Conservation (phyloP, 371 early-diverging fungal genomes). For the Paramicrosporidium saccamoebae region DNA sequence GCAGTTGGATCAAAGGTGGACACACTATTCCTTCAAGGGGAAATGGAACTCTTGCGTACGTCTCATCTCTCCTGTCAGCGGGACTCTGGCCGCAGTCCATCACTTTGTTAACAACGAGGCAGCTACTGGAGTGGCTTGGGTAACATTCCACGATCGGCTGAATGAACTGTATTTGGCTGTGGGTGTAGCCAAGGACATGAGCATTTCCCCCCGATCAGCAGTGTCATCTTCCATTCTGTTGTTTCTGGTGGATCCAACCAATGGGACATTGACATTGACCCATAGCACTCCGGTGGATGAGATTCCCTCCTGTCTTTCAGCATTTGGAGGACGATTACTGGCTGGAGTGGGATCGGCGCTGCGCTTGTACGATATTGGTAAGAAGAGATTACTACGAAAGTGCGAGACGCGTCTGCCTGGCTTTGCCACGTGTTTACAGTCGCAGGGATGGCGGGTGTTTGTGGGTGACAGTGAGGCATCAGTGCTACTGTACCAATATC, state of each 20-base stretch:
- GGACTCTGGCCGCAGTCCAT: conserved; percentile 21
- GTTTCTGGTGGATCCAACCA: conserved; percentile 41
- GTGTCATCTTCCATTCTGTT: conserved; percentile 28
- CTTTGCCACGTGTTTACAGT: conserved; percentile 25
- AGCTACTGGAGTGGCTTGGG: conserved; percentile 30
- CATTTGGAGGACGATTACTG: conserved; percentile 58
- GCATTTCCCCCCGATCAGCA: conserved; percentile 26
- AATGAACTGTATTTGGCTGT: conserved; percentile 33
- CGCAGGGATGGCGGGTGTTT: conserved; percentile 52
- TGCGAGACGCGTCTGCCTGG: conserved; percentile 49
- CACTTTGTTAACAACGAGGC: conserved; percentile 62
- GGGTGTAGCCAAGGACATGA: conserved; percentile 42
- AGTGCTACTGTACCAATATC: conserved; percentile 34
- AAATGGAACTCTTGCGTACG: conserved; percentile 68
- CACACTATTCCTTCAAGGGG: conserved; percentile 17
- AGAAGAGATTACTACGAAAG: conserved; percentile 57
- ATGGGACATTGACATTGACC: conserved; percentile 19
- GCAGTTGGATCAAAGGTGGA: too few relatives aligned
- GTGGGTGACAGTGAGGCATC: conserved; percentile 63
- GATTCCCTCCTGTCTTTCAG: conserved; percentile 36
- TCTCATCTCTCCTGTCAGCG: conserved; percentile 40
- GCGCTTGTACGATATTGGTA: conserved; percentile 70
- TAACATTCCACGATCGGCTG: conserved; percentile 18
- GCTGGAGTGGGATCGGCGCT: conserved; percentile 59
- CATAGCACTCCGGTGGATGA: conserved; percentile 61